Conservation (phyloP, 371 early-diverging fungal species). For the Massospora cicadina region DNA sequence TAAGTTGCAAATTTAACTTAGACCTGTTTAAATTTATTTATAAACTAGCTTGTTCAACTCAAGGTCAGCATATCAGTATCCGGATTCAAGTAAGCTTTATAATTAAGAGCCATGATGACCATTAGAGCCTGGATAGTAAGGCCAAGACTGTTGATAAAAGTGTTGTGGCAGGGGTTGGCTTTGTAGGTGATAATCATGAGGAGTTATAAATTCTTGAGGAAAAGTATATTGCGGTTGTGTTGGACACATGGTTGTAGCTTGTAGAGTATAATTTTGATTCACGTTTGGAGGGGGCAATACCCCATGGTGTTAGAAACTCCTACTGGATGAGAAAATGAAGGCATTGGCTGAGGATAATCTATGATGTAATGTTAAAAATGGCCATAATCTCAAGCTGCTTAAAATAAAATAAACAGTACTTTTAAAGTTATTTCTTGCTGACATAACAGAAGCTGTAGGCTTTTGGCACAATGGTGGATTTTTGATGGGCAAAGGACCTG, state of each 20-base stretch:
- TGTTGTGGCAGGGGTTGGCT: not conserved
- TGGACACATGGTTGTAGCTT: not conserved
- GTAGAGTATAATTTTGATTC: not conserved
- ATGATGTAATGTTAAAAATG: not conserved
- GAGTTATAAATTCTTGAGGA: not conserved
- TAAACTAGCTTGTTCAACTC: no score
- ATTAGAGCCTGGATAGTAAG: not conserved
- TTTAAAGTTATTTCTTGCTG: not conserved
- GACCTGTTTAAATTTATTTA: no score
- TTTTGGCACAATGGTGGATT: not conserved
- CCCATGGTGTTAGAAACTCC: not conserved
- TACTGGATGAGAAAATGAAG: not conserved
- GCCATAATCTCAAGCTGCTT: not conserved
- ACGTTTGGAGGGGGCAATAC: not conserved
- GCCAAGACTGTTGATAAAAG: not conserved
- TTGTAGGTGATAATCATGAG: not conserved
- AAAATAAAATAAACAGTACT: not conserved
- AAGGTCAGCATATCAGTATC: no score
- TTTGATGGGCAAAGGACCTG: not conserved
- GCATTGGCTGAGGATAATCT: not conserved
- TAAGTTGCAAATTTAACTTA: no score
- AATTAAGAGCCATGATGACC: not conserved
- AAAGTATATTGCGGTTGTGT: not conserved
- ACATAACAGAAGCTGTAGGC: not conserved
- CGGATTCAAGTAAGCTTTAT: no score